Base-by-base conservation (phyloP, 2,329 filamentous ascomycete genomes). In the Penicillium hordei region DNA sequence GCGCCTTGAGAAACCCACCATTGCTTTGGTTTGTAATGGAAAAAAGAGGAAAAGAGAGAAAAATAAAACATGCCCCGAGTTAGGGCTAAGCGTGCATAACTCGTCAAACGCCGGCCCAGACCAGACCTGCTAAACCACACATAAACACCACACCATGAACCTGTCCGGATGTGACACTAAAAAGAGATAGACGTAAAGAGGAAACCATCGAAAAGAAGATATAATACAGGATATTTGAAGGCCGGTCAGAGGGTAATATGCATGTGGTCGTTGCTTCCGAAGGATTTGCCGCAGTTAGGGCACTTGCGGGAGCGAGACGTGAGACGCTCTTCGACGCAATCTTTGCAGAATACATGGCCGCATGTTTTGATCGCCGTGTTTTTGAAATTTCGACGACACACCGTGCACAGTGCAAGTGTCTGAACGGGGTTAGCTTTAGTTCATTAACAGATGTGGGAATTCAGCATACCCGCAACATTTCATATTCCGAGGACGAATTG, bases 301-400 rank as follows among this genome's bases (percentile, higher is more conserved):
- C 94, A 99, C 75, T 97, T 97, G 65, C 94, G 86, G 78, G 93
- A 93, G 36, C 94, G 89, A 70, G 94, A 96, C 45, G 86, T 86
- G 60, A 97, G 87, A 57, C 94, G 88, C 69, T 95, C 89, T 63
- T 96, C 91, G 25, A 97, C 89, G 72, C 94, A 99, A 48, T 87
- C 83, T 70, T 88, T 88, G 82, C 94, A 99, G 75, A 97, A 96
- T 48, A 96, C 85, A 75, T 99, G 94, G 1, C 94, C 94, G 74
- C 94, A 99, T 0, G 90, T 92, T 78, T 94, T 95, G 73, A 99
- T 84, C 10, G 89, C 89, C 0, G 93, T 96, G 71, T 97, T 91
- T 76, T 97, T 97, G 79, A 97, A 93, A 65, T 93, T 91, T 69
- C 86, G 89, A 66, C 91, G 90, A 79, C 95, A 99, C 50, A 97